Percentiles rank a stretch among this genome's conserved stretches.
phyloP scores from a whole-genome alignment of 2,329 filamentous ascomycete species.

The Aspergillus sp. region DNA sequence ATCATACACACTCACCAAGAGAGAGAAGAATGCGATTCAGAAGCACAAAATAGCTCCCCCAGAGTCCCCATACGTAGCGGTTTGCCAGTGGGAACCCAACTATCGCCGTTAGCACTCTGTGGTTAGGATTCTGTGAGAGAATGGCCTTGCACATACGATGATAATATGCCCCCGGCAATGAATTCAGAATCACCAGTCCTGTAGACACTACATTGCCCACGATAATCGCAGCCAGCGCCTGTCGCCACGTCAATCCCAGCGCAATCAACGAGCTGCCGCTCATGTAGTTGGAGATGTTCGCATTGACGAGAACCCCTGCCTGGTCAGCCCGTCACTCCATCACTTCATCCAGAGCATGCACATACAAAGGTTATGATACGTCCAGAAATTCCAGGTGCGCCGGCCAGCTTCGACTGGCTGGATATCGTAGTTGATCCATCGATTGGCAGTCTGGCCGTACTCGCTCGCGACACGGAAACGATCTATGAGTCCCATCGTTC shows the following conservation, averaged over 20 bases:
- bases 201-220: constrained; percentile 39
- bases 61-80: constrained; percentile 33
- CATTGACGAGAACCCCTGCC: constrained; percentile 50
- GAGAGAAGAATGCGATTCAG: constrained; percentile 26
- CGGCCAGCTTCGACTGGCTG: constrained; percentile 46
- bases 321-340: background rate
- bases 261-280: constrained; percentile 35
- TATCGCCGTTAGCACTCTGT: background rate
- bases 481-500: background rate
- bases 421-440: constrained; percentile 51
- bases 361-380: constrained; percentile 48
- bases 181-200: constrained; percentile 42
- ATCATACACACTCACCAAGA: constrained; percentile 30
- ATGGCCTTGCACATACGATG: constrained; percentile 23
- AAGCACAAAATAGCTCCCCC: constrained; percentile 23
- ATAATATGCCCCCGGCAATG: constrained; percentile 45
- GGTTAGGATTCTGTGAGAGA: background rate
- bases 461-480: background rate
- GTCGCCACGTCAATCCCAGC: constrained; percentile 32
- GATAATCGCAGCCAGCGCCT: constrained; percentile 31
- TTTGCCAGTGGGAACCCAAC: constrained; percentile 35
- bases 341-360: background rate
- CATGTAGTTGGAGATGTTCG: constrained; percentile 34
- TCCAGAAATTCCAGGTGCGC: constrained; percentile 45
- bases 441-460: constrained; percentile 9